Conservation (phyloP, 108 stramenopile genomes). For the Nannochloropsis salina region DNA sequence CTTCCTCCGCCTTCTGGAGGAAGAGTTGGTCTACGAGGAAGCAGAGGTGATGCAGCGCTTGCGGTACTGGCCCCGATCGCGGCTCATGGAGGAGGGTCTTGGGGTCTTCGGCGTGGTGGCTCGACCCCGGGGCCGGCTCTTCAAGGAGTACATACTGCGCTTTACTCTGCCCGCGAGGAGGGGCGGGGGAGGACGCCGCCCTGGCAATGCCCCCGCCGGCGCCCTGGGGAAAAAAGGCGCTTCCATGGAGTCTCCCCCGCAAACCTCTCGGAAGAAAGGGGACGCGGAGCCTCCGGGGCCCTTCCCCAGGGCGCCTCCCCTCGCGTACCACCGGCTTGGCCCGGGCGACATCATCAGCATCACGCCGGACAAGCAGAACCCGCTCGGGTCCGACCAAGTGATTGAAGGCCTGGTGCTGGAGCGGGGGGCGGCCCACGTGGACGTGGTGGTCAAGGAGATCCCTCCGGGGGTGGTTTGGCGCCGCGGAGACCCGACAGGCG, state of each 20-base stretch:
- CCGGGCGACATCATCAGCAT: conserved; percentile 42
- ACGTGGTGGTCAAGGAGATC: neutral
- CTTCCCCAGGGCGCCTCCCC: conserved; percentile 31
- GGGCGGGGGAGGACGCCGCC: neutral
- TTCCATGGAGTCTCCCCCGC: neutral
- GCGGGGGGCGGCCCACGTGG: neutral
- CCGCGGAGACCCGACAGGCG: neutral
- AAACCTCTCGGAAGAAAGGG: neutral
- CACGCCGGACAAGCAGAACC: conserved; percentile 17
- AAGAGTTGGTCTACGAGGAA: conserved; percentile 45
- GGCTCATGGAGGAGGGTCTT: conserved; percentile 39
- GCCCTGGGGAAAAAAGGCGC: neutral
- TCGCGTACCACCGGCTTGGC: conserved; percentile 43
- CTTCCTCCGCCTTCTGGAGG: conserved; percentile 29
- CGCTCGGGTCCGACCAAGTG: neutral
- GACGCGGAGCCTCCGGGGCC: neutral
- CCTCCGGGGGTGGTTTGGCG: conserved; percentile 16
- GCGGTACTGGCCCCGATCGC: conserved; percentile 31
- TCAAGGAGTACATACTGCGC: conserved; percentile 44
- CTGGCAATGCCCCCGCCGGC: neutral
- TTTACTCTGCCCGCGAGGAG: conserved; percentile 42
- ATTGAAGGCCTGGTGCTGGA: conserved; percentile 3
- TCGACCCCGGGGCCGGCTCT: conserved; percentile 33
- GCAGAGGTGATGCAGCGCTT: conserved; percentile 31
- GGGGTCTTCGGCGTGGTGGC: conserved; percentile 37